Evolutionary conservation across 2,329 filamentous ascomycete genomes (phyloP).

Genomic region (Penicillium sp.): DNA sequence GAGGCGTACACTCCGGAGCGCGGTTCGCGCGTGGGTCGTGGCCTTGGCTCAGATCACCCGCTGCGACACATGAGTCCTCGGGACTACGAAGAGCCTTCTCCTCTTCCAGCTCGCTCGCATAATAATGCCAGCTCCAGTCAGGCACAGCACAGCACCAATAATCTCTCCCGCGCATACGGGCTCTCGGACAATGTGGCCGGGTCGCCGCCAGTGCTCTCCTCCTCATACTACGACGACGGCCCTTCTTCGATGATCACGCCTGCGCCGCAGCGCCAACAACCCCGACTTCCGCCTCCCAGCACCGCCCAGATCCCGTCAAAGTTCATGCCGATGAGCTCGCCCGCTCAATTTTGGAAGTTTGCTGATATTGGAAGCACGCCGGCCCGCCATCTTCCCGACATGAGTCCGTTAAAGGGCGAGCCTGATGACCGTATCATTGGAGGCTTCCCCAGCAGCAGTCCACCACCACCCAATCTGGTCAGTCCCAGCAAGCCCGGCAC

Average conservation of each 20-base stretch:
- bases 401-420: constrained; percentile 47
- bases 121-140: constrained; percentile 23
- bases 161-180: constrained; percentile 35
- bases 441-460: constrained; percentile 46
- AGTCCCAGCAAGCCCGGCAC: constrained; percentile 44
- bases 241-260: constrained; percentile 48
- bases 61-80: constrained; percentile 31
- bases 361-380: constrained; percentile 46
- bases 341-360: constrained; percentile 50
- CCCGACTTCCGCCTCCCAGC: constrained; percentile 46
- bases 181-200: constrained; percentile 39
- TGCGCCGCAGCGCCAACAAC: constrained; percentile 47
- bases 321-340: constrained; percentile 51
- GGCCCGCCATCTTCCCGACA: constrained; percentile 41
- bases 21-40: constrained; percentile 36
- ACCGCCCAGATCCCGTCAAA: constrained; percentile 49
- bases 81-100: constrained; percentile 43
- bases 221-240: constrained; percentile 47
- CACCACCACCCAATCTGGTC: constrained; percentile 44
- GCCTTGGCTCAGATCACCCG: constrained; percentile 28
- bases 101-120: constrained; percentile 36
- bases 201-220: constrained; percentile 47
- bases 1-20: constrained; percentile 48
- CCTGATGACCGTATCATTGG: constrained; percentile 33
- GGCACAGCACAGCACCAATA: constrained; percentile 23